Percentiles rank a stretch among this genome's conserved stretches.
Conservation (phyloP, 1,284 basidiomycete genomes). For the Cutaneotrichosporon cyanovorans region DNA sequence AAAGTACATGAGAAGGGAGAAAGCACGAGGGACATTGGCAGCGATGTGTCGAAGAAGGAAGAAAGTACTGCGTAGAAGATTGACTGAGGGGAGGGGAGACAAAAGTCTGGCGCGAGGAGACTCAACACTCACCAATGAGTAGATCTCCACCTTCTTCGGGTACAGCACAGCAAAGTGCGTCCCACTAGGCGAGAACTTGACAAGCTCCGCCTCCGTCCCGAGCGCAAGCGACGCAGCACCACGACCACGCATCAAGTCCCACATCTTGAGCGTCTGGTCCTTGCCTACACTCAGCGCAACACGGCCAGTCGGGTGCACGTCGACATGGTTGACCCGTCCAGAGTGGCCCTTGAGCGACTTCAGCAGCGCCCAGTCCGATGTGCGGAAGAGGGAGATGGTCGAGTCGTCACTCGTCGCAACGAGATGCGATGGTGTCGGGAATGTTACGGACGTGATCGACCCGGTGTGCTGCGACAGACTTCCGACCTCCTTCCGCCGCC, state of each 20-base stretch:
- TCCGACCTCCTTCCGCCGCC: conserved; percentile 82
- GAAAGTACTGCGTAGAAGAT: no score
- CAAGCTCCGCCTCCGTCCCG: conserved; percentile 79
- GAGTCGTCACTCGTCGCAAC: conserved; percentile 86
- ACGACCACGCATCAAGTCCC: conserved; percentile 94
- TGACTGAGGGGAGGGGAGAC: no score
- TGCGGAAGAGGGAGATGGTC: conserved; percentile 78
- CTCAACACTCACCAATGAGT: conserved; percentile 27
- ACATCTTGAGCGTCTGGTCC: conserved; percentile 87
- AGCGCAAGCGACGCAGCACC: conserved; percentile 80
- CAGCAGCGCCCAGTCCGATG: conserved; percentile 86
- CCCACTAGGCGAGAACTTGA: conserved; percentile 72
- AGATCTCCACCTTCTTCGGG: conserved; percentile 55
- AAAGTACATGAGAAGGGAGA: no score
- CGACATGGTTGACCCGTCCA: conserved; percentile 79
- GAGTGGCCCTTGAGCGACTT: conserved; percentile 87
- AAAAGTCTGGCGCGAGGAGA: no score
- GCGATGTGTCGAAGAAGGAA: no score
- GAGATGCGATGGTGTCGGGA: conserved; percentile 81
- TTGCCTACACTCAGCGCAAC: conserved; percentile 84
- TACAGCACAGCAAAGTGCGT: conserved; percentile 69
- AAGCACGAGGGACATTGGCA: no score
- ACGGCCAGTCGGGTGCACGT: conserved; percentile 86
- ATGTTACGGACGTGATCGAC: conserved; percentile 81
- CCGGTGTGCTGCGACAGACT: conserved; percentile 88